These are phyloP conservation scores for Colletotrichum sp. DNA, from an alignment of 2,329 filamentous ascomycete genomes.

Conservation along the genomic window DNA sequence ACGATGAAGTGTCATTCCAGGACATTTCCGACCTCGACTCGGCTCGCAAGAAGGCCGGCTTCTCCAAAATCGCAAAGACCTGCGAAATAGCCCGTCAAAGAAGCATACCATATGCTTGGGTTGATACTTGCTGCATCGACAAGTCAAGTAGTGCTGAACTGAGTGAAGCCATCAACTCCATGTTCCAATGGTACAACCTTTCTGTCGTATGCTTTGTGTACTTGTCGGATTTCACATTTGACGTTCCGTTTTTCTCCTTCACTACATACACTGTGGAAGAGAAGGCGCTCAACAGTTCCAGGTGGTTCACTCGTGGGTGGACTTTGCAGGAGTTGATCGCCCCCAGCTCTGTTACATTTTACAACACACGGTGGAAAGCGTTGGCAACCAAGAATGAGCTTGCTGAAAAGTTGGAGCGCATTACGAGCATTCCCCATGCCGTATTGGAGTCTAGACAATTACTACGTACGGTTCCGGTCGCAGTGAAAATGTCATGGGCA, in stretches of 20 bases:
- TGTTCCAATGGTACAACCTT: constrained; percentile 24
- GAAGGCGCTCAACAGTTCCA: neutral
- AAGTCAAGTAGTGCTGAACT: constrained; percentile 26
- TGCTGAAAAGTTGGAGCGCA: neutral
- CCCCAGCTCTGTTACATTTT: neutral
- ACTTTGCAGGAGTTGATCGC: neutral
- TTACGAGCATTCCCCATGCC: neutral
- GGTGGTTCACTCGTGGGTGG: neutral
- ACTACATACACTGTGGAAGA: too few relatives aligned
- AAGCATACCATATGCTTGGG: constrained; percentile 21
- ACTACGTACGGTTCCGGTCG: neutral
- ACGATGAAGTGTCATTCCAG: constrained; percentile 25
- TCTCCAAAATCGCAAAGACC: constrained; percentile 1
- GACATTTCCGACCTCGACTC: neutral
- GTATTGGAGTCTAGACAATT: neutral
- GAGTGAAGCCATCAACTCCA: constrained; percentile 21
- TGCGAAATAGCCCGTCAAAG: neutral
- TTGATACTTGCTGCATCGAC: constrained; percentile 30
- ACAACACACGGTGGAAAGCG: neutral
- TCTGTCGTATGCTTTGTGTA: constrained; percentile 23
- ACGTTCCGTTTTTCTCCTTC: too few relatives aligned
- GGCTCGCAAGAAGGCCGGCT: neutral
- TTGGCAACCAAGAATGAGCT: neutral
- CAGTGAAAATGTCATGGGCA: constrained; percentile 31
- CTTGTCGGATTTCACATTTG: neutral